Evolutionary conservation across 169 alveolate species (phyloP).

Genomic region (Cryptosporidium andersoni): DNA sequence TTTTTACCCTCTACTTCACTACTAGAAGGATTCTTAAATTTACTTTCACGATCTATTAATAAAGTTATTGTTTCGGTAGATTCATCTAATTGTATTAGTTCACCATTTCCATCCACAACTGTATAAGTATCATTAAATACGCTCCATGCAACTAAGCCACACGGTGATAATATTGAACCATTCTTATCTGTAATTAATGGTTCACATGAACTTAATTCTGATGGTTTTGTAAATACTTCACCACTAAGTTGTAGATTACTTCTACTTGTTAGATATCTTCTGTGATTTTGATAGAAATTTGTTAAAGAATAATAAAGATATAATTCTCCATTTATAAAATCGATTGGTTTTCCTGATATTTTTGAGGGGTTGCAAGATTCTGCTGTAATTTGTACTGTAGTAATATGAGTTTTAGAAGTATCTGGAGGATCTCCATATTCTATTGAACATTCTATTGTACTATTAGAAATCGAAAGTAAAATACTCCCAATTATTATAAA

Average conservation of each 20-base stretch:
- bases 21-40: constrained; percentile 74
- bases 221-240: constrained; percentile 15
- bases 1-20: constrained; percentile 38
- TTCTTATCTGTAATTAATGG: constrained; percentile 73
- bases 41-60: constrained; percentile 73
- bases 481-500: constrained; percentile 24
- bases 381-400: constrained; percentile 19
- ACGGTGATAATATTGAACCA: constrained; percentile 78
- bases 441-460: constrained; percentile 36
- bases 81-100: constrained; percentile 77
- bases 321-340: constrained; percentile 18
- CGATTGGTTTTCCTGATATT: constrained; percentile 9
- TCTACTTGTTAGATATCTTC: constrained; percentile 73
- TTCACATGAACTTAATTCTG: constrained; percentile 72
- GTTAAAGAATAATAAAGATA: constrained; percentile 74
- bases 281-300: constrained; percentile 80
- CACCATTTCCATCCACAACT: constrained; percentile 70
- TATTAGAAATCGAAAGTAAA: constrained; percentile 7
- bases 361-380: constrained; percentile 52
- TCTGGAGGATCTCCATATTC: constrained; percentile 61
- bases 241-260: constrained; percentile 80
- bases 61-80: constrained; percentile 77
- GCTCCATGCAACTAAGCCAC: constrained; percentile 79
- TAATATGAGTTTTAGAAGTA: constrained; percentile 3
- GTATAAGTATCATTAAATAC: constrained; percentile 79